These are phyloP conservation scores for Acer campestre DNA, from an alignment of 345 rosid species.

Conservation along the genomic window DNA sequence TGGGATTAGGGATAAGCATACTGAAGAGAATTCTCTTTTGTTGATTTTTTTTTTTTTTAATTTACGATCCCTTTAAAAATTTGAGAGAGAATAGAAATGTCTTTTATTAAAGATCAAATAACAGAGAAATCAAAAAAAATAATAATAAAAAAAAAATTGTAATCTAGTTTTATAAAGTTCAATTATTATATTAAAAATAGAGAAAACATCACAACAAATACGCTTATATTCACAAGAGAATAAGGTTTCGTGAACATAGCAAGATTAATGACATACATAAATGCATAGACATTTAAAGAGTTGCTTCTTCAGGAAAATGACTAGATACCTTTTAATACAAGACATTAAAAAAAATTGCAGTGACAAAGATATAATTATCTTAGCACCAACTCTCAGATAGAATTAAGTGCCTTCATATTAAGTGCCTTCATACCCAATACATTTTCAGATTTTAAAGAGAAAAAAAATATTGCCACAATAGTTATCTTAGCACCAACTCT, in stretches of 20 bases:
- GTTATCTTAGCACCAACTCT: background rate
- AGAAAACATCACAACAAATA: background rate
- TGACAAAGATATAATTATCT: background rate
- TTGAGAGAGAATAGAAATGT: background rate
- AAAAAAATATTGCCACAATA: no score
- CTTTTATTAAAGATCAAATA: background rate
- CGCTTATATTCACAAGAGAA: background rate
- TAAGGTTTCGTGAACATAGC: background rate
- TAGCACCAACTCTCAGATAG: no score
- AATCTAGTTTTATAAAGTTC: background rate
- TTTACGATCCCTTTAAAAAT: background rate
- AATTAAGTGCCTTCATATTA: background rate
- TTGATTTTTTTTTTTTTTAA: background rate
- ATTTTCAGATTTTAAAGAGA: no score
- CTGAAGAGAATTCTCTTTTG: background rate
- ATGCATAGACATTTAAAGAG: background rate
- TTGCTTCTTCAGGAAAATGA: background rate
- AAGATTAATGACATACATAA: background rate
- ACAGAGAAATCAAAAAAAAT: background rate
- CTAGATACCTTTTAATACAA: background rate
- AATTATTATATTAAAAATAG: background rate
- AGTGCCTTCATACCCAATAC: background rate
- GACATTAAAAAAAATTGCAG: background rate
- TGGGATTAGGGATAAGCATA: background rate
- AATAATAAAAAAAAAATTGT: background rate